Conservation (phyloP, 1,139 yeast genomes). For the Yarrowia galli region DNA sequence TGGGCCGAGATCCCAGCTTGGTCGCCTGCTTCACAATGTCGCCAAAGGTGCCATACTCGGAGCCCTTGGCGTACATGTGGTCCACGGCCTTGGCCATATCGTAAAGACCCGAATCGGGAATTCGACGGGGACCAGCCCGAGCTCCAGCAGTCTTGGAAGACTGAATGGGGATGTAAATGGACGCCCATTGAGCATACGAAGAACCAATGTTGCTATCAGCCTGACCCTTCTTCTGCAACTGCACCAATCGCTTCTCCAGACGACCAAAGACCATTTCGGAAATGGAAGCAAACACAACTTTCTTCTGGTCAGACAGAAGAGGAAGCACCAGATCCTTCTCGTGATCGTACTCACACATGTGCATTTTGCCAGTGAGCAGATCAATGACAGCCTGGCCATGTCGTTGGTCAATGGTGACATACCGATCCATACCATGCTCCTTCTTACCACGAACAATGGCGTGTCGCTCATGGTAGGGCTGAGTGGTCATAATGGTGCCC, state of each 20-base stretch:
- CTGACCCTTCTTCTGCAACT: not conserved
- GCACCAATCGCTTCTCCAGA: not conserved
- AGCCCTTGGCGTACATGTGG: not conserved
- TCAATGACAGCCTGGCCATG: not conserved
- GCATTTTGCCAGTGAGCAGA: conserved; percentile 1
- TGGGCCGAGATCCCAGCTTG: not conserved
- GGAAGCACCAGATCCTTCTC: not conserved
- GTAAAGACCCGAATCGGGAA: not conserved
- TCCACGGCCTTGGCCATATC: not conserved
- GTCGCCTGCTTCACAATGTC: not conserved
- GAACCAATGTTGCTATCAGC: not conserved
- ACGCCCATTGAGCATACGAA: conserved; percentile 7
- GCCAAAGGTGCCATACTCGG: not conserved
- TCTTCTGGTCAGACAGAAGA: not conserved
- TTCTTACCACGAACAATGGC: not conserved
- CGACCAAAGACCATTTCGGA: not conserved
- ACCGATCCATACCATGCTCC: not conserved
- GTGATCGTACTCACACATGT: not conserved
- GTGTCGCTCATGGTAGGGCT: not conserved
- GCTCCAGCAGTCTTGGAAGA: not conserved
- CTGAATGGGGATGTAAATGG: not conserved
- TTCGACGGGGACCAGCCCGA: too few relatives aligned
- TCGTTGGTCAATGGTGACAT: conserved; percentile 1
- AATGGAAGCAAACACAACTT: not conserved
- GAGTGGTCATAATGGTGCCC: conserved; percentile 2